Percentiles rank a stretch among this genome's conserved stretches.
Conservation (phyloP, 306 rosid species). For the Sindora glabra region DNA sequence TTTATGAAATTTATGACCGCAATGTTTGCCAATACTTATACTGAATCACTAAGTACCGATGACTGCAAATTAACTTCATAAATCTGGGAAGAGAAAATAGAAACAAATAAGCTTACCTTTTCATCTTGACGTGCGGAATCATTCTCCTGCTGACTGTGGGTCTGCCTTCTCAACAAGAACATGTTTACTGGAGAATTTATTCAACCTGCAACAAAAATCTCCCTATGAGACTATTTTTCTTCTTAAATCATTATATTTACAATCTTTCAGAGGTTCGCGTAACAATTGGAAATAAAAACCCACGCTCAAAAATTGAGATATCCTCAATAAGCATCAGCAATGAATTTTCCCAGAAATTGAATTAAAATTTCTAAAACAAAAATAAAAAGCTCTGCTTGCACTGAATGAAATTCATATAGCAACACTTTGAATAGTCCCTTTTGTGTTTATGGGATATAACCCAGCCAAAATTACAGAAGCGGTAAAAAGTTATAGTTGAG, state of each 20-base stretch:
- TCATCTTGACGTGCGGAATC: slow-evolving; percentile 44
- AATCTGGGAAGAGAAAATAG: not conserved
- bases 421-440: too few species aligned
- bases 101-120: slow-evolving; percentile 37
- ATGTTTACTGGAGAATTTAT: slow-evolving; percentile 24
- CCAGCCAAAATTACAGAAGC: too few species aligned
- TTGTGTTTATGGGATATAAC: too few species aligned
- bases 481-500: too few species aligned
- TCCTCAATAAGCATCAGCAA: not conserved
- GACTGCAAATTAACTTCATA: not conserved
- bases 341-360: not conserved
- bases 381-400: too few species aligned
- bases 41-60: not conserved
- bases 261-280: not conserved
- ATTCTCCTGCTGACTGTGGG: slow-evolving; percentile 41
- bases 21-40: too few species aligned
- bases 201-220: slow-evolving; percentile 26
- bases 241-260: not conserved
- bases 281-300: too few species aligned
- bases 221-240: slow-evolving; percentile 1
- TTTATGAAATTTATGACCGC: too few species aligned
- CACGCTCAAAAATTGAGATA: too few species aligned
- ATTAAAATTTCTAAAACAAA: not conserved
- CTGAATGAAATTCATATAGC: too few species aligned
- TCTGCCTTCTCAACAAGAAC: slow-evolving; percentile 52